Base-by-base conservation (phyloP, 1,139 yeast genomes). In the Taiozyma onychis region DNA sequence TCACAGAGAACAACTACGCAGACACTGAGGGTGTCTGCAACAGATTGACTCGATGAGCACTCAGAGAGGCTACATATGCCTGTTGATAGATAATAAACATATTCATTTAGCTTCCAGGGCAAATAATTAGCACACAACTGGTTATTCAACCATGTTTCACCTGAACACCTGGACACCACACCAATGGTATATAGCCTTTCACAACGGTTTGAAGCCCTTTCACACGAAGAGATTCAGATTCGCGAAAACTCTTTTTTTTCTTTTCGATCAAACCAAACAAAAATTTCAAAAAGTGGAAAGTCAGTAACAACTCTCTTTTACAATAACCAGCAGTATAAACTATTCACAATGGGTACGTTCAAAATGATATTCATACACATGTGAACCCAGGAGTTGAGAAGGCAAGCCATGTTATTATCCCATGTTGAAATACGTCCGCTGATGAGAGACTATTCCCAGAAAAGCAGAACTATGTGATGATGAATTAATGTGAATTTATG, bases 321-420 rank as follows among this genome's bases (percentile, higher is more conserved):
- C 41, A 24, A 24, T 37, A 37, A 37, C 46, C 47, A 50, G 52
- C 52, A 57, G 52, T 49, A 52, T 51, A 53, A 52, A 50, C 52
- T 51, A 55, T 56, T 52, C 61, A 61, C 60, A 61, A 64, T 64
- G 67, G 67, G 67, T 64, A 64, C 47, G 65, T 61, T 44, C 16
- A 18, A 37, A 18, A 37, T 37, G 41, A 18, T n/a, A 26, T 21
- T 7, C 28, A 28, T 44, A 32, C 3, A 24, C 26, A 24, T 24
- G 28, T 26, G 42, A 44, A 11, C 35, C 41, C 8, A 37, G 18
- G 6, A 18, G 13, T 18, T 37, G 41, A 37, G 35, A 32, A 32
- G 35, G 6, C 18, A 32, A 6, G 10, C 16, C 35, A 14, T 32
- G 35, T 4, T 32, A n/a, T 14, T 32, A 6, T 32, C 18, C 35